Percentiles rank a stretch among this genome's conserved stretches.
Evolutionary conservation across 2,329 filamentous ascomycete genomes (phyloP).

Genomic region (Fusarium compactum): DNA sequence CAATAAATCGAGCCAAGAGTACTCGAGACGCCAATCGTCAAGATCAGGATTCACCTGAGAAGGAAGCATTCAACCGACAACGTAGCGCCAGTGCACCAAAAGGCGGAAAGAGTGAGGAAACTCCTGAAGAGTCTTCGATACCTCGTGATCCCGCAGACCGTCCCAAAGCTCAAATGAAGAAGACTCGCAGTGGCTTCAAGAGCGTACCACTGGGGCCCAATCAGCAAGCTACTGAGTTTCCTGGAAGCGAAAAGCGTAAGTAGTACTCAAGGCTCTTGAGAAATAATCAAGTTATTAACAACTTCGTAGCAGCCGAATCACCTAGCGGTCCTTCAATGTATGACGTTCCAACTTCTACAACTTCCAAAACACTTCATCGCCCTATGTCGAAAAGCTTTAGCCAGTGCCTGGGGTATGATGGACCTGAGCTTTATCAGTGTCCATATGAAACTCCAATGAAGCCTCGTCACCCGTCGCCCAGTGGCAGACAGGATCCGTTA

Average conservation of each 20-base stretch:
- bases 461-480: constrained; percentile 43
- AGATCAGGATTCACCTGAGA: constrained; percentile 42
- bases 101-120: constrained; percentile 30
- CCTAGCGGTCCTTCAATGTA: constrained; percentile 61
- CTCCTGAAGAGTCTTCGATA: constrained; percentile 15
- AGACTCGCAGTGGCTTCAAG: constrained; percentile 41
- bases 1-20: constrained; percentile 61
- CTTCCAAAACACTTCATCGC: constrained; percentile 36
- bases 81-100: constrained; percentile 52
- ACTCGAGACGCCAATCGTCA: constrained; percentile 54
- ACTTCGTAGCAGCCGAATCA: constrained; percentile 23
- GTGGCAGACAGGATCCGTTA: constrained; percentile 48
- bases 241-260: constrained; percentile 33
- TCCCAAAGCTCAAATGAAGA: constrained; percentile 44
- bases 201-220: constrained; percentile 18
- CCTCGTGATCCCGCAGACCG: constrained; percentile 36
- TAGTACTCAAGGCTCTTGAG: neutral
- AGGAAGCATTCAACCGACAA: constrained; percentile 42
- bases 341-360: constrained; percentile 49
- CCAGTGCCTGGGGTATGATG: constrained; percentile 21
- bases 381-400: constrained; percentile 23
- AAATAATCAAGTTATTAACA: constrained; percentile 7
- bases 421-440: constrained; percentile 21
- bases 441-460: constrained; percentile 15
- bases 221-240: constrained; percentile 23